Evolutionary conservation across 768 basidiomycete genomes (phyloP).

Genomic region (Xanthoconium purpureum): DNA sequence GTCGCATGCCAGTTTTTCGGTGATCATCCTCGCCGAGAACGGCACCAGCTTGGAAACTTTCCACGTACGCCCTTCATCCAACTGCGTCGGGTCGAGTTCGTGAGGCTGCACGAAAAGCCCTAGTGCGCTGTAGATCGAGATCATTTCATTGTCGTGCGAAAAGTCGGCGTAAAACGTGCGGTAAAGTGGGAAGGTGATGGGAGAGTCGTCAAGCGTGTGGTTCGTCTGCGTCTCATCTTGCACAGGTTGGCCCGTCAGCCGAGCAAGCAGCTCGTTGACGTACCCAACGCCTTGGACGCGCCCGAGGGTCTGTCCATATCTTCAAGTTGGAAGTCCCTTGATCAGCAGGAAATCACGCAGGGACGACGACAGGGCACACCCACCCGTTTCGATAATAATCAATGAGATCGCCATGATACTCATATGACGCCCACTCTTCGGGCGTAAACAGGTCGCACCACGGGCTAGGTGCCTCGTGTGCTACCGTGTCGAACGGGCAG

Average conservation of each 20-base stretch:
- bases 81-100: constrained; percentile 7
- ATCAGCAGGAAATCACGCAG: too few relatives aligned
- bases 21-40: constrained; percentile 67
- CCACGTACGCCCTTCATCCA: constrained; percentile 43
- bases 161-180: constrained; percentile 74
- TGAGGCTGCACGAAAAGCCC: constrained; percentile 46
- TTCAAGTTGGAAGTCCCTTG: constrained; percentile 16
- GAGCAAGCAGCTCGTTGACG: constrained; percentile 80
- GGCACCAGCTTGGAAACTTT: constrained; percentile 57
- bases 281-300: constrained; percentile 81
- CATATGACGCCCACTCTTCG: constrained; percentile 60
- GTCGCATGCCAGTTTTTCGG: constrained; percentile 59
- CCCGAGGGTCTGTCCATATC: constrained; percentile 67
- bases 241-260: constrained; percentile 62
- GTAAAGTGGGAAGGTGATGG: constrained; percentile 68
- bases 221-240: constrained; percentile 75
- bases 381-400: constrained; percentile 77
- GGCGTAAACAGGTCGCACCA: constrained; percentile 66
- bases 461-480: constrained; percentile 44
- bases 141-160: constrained; percentile 81
- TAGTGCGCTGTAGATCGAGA: constrained; percentile 63
- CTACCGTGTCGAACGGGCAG: constrained; percentile 73
- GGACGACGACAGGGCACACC: neutral
- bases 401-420: constrained; percentile 64
- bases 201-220: constrained; percentile 59